Base-by-base conservation (phyloP, 78 protist species). In the Cavenderia fasciculata region DNA sequence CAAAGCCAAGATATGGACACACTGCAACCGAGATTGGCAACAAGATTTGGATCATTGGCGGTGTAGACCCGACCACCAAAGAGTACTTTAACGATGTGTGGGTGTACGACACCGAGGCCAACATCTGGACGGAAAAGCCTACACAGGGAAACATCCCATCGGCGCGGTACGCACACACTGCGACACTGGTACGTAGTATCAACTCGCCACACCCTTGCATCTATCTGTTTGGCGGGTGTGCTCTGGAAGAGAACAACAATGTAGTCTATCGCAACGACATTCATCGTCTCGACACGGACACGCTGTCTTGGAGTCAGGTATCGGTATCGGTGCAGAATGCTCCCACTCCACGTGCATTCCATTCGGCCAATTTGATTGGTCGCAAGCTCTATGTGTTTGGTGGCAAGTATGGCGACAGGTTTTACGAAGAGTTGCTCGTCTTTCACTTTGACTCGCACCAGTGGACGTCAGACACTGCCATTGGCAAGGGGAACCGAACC, bases 1-100 rank as follows among this genome's bases (percentile, higher is more conserved):
- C n/a, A 34, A 19, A 8, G 8, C 19, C 72, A 10, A 40, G 90
- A 56, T 82, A 68, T 68, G 90, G 61, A 11, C 90, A 82, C 21
- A 56, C 78, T 23, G 73, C 78, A 8, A 82, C 90, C 12, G 90
- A 82, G 6, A 74, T 82, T 44, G 90, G 90, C 11, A 65, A 82
- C 44, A 49, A 69, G 27, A 34, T 68, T 14, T 41, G 65, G 19
- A 82, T 82, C 12, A 44, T 65, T 68, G 76, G 90, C 29, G 90
- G 90, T 43, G 65, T 57, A n/a, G 36, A 71, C 33, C 71, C 79
- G 10, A 19, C 40, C 7, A n/a, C 14, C 16, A 49, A 34, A 44
- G 49, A 33, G n/a, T 82, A 56, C 33, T 63, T 40, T 8, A 78
- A 82, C 21, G 90, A 82, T 56, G 78, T 82, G 18, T 19, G 33